Percentiles rank a stretch among this genome's conserved stretches.
phyloP scores from a whole-genome alignment of 371 early-diverging fungal genomes.

The Lichtheimia ramosa region DNA sequence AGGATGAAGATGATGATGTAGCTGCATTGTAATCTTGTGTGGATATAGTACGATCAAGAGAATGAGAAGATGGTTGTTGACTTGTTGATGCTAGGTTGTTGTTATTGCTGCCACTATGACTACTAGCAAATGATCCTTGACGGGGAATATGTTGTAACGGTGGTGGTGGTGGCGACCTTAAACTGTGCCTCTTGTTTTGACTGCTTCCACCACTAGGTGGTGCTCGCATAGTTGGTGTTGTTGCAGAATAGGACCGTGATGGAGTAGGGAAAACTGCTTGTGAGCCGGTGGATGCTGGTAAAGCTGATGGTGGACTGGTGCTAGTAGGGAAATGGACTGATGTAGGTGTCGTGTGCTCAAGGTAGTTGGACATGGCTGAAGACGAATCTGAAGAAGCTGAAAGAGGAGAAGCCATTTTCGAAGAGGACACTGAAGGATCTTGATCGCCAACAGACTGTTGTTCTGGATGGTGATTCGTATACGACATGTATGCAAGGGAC shows the following conservation, averaged over 20 bases:
- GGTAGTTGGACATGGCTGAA: constrained; percentile 24
- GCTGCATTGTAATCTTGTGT: constrained; percentile 1
- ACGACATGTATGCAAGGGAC: too few species aligned
- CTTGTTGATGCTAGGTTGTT: constrained; percentile 19
- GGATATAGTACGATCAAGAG: constrained; percentile 8
- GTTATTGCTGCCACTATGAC: not conserved
- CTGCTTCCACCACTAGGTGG: constrained; percentile 43
- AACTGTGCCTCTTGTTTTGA: constrained; percentile 36
- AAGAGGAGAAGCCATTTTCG: constrained; percentile 5
- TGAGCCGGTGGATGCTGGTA: not conserved
- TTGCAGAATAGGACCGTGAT: constrained; percentile 22
- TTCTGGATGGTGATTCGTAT: not conserved
- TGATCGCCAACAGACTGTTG: not conserved
- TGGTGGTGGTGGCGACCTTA: constrained; percentile 23
- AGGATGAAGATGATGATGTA: constrained; percentile 4
- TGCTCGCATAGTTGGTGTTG: constrained; percentile 25
- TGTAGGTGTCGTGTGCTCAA: constrained; percentile 20
- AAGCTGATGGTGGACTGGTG: constrained; percentile 6
- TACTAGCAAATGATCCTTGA: constrained; percentile 11
- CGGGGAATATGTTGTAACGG: constrained; percentile 14
- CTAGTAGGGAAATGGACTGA: constrained; percentile 7
- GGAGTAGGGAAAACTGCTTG: constrained; percentile 15
- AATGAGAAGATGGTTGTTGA: constrained; percentile 8
- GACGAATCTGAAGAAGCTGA: constrained; percentile 31
- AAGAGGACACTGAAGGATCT: not conserved